Conservation (phyloP, 495 filamentous ascomycete species). For the Parmelia sp. region DNA sequence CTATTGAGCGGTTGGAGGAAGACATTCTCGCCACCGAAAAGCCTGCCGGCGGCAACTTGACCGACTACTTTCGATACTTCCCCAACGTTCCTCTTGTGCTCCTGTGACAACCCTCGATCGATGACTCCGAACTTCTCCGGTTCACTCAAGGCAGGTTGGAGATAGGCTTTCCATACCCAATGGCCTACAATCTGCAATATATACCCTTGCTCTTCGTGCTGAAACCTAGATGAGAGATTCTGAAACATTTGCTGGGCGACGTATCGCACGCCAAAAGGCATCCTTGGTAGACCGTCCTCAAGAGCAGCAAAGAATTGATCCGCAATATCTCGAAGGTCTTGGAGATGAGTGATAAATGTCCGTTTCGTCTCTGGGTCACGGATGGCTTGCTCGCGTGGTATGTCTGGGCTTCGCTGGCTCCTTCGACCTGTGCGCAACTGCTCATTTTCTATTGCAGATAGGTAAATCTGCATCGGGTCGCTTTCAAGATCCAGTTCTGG, state of each 20-base stretch:
- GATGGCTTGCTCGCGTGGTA: constrained; percentile 87
- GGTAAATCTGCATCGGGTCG: constrained; percentile 96
- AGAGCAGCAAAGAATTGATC: constrained; percentile 78
- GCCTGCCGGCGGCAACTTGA: constrained; percentile 75
- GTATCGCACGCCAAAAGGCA: constrained; percentile 92
- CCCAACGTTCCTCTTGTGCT: constrained; percentile 86
- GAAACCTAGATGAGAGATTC: constrained; percentile 64
- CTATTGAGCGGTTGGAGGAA: constrained; percentile 91
- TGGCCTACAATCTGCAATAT: constrained; percentile 78
- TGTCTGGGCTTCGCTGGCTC: constrained; percentile 68
- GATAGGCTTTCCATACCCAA: constrained; percentile 91
- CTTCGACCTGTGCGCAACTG: constrained; percentile 85
- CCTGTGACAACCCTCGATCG: constrained; percentile 76
- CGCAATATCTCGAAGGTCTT: constrained; percentile 86
- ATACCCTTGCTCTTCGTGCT: constrained; percentile 67
- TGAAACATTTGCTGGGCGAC: constrained; percentile 83
- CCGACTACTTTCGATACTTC: constrained; percentile 88
- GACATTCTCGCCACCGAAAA: constrained; percentile 90
- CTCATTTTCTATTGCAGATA: constrained; percentile 90
- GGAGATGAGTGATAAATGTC: constrained; percentile 86
- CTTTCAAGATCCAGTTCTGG: constrained; percentile 87
- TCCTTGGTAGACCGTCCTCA: constrained; percentile 74
- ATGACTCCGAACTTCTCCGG: constrained; percentile 87
- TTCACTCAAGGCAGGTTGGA: constrained; percentile 77
- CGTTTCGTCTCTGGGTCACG: constrained; percentile 85